Evolutionary conservation across 768 basidiomycete species (phyloP), one percentile per base, ranked within the genome.

Genomic region (Hericium coralloides): DNA sequence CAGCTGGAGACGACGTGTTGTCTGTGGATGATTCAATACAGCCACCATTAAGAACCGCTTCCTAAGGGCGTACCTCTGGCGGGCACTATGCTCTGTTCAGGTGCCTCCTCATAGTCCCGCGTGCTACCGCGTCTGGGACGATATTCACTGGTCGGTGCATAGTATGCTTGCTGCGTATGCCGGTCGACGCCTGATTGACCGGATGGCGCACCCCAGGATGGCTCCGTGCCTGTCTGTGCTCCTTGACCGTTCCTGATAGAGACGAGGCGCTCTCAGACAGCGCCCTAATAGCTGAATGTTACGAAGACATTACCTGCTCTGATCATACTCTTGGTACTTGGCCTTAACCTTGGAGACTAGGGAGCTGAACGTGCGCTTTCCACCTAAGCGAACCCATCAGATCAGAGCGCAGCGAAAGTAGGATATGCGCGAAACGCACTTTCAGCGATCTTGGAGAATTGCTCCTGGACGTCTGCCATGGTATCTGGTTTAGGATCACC

Each of bases 241-340:
- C 49, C 49, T 20, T 55, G 57, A 4, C 51, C 12, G 37, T 56
- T 56, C 50, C 61, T 62, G 52, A 41, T 37, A 22, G 25, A 9
- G 25, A 9, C 52, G 37, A 7, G 37, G 9, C 18, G n/a, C 36
- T 39, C 43, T 26, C 38, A 37, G 36, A 50, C 31, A 26, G 15
- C 6, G 37, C 17, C 15, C 20, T 49, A 37, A 18, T n/a, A 23
- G 22, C 18, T 15, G 20, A 12, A 15, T 37, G 17, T 9, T 8
- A 15, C 18, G 22, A 26, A 18, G 3, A 20, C 55, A 68, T 17
- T 49, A 78, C 74, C 69, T 69, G 15, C 73, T 72, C 64, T 83
- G 81, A 39, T 92, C 89, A 59, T 82, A 83, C 63, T 92, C 91
- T 64, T 87, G 85, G 58, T 92, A 82, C 78, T 92, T 92, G 5